Percentiles rank a stretch among this genome's conserved stretches.
phyloP scores from a whole-genome alignment of 441 rosid genomes.

The Adansonia grandidieri region DNA sequence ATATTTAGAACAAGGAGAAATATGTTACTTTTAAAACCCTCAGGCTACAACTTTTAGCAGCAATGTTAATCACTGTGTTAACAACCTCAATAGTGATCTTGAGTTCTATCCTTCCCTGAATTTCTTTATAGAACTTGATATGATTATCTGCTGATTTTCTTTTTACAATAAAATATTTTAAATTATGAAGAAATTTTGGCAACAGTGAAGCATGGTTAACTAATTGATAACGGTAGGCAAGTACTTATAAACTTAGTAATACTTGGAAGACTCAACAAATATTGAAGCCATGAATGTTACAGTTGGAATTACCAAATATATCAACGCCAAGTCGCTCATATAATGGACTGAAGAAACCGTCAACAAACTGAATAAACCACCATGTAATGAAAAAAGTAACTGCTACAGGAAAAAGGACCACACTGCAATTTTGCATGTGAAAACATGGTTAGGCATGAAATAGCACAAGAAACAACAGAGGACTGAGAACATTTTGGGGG shows the following conservation, averaged over 20 bases:
- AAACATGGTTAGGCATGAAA: conserved; percentile 32
- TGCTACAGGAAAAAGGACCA: conserved; percentile 89
- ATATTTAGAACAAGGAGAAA: background rate
- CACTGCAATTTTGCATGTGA: conserved; percentile 58
- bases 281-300: background rate
- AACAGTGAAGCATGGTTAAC: background rate
- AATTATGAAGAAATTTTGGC: background rate
- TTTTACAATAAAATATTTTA: background rate
- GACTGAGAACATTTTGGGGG: conserved; percentile 6
- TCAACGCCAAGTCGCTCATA: conserved; percentile 84
- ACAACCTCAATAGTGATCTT: background rate
- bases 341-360: conserved; percentile 92
- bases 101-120: background rate
- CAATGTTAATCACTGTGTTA: background rate
- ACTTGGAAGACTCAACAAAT: conserved; percentile 1
- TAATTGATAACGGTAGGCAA: background rate
- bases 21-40: background rate
- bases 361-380: conserved; percentile 96
- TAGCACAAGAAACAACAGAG: conserved; percentile 13
- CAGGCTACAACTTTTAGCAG: background rate
- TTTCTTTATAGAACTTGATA: background rate
- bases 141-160: background rate
- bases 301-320: conserved; percentile 65
- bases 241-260: background rate
- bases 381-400: conserved; percentile 91